Conservation (phyloP, 495 filamentous ascomycete genomes). For the Neurospora cerealis region DNA sequence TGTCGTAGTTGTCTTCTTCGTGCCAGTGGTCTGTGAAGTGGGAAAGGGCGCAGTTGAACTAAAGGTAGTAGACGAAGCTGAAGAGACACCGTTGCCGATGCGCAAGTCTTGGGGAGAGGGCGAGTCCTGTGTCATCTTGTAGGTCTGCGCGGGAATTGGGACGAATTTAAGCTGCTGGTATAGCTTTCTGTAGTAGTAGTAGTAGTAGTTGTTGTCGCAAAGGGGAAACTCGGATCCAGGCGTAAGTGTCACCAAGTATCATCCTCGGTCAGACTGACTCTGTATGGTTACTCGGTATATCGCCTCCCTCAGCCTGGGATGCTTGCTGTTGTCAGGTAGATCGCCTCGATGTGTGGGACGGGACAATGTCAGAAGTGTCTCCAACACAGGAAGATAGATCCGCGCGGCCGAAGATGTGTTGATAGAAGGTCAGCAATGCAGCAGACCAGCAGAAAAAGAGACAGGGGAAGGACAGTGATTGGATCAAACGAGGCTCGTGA, state of each 20-base stretch:
- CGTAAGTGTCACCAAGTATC: background rate
- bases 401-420: background rate
- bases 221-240: background rate
- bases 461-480: background rate
- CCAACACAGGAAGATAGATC: background rate
- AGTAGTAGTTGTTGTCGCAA: background rate
- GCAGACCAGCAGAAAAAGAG: background rate
- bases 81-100: conserved; percentile 9
- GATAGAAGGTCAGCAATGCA: background rate
- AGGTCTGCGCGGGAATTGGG: background rate
- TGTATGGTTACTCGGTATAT: background rate
- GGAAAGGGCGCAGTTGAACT: background rate
- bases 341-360: background rate
- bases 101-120: conserved; percentile 6
- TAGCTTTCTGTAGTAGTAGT: background rate
- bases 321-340: background rate
- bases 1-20: background rate
- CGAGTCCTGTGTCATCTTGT: conserved; percentile 6
- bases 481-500: background rate
- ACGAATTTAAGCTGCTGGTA: background rate
- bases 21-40: background rate
- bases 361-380: background rate
- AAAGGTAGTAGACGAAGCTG: background rate
- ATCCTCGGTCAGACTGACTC: background rate
- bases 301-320: background rate